Conservation (phyloP, 257 asterid genomes). For the Nicotiana undulata region DNA sequence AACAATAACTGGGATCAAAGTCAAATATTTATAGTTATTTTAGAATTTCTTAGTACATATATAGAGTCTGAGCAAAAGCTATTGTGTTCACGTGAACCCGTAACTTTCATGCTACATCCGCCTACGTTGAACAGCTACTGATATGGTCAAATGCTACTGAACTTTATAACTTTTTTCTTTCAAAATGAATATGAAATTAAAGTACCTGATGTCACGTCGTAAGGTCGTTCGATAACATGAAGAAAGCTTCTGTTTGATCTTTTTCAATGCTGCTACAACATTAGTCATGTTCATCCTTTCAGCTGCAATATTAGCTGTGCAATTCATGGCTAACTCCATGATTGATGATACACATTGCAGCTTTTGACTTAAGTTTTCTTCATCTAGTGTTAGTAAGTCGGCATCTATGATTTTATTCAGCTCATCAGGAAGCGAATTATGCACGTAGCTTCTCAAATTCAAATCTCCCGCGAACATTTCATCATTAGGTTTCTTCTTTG, state of each 20-base stretch:
- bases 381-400: not conserved
- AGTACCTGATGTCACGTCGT: too few species aligned
- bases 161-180: not conserved
- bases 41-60: too few species aligned
- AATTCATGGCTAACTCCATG: slow-evolving; percentile 9
- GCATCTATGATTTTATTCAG: slow-evolving; percentile 7
- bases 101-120: too few species aligned
- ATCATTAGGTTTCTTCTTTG: not conserved
- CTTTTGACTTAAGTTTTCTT: not conserved
- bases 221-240: not conserved
- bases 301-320: not conserved
- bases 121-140: not conserved
- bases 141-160: not conserved
- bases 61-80: too few species aligned
- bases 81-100: too few species aligned
- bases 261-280: slow-evolving; percentile 2
- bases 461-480: not conserved
- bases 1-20: too few species aligned
- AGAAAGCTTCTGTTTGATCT: slow-evolving; percentile 8
- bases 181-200: too few species aligned
- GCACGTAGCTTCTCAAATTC: not conserved
- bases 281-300: slow-evolving; percentile 11
- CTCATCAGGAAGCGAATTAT: not conserved
- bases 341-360: not conserved
- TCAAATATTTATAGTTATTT: too few species aligned